A percentile compares a stretch with the other conserved stretches of the same genome.
phyloP scores from a whole-genome alignment of 108 stramenopile species.

The Cylindrotheca closterium region DNA sequence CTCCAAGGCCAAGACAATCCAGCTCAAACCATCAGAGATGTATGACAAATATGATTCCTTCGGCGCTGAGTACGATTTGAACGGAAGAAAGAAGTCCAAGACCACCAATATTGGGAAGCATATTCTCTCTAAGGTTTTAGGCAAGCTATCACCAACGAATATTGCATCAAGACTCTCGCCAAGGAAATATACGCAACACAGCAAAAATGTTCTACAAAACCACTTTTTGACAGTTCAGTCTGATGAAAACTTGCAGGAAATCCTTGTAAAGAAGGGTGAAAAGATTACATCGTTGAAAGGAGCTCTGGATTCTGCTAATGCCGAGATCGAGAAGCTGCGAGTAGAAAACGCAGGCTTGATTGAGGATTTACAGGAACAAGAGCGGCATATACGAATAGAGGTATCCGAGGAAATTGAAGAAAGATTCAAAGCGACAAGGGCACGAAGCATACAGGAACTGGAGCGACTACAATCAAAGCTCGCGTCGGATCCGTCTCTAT shows the following conservation, averaged over 20 bases:
- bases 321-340: slow-evolving; percentile 36
- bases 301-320: slow-evolving; percentile 21
- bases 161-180: slow-evolving; percentile 37
- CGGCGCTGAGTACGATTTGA: slow-evolving; percentile 34
- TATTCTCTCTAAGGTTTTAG: not conserved
- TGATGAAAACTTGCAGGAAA: not conserved
- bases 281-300: slow-evolving; percentile 12
- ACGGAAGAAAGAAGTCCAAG: slow-evolving; percentile 34
- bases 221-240: not conserved
- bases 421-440: slow-evolving; percentile 51
- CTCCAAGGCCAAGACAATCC: slow-evolving; percentile 69
- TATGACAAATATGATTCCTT: slow-evolving; percentile 47
- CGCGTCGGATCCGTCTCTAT: not conserved
- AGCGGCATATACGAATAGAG: slow-evolving; percentile 68
- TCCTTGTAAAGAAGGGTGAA: not conserved
- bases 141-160: not conserved
- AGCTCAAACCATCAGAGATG: slow-evolving; percentile 55
- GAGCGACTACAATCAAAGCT: slow-evolving; percentile 46
- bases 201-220: not conserved
- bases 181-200: slow-evolving; percentile 9
- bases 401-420: slow-evolving; percentile 79
- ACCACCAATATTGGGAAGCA: not conserved
- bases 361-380: slow-evolving; percentile 52
- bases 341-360: slow-evolving; percentile 37
- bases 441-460: slow-evolving; percentile 60